A percentile compares a stretch with the other conserved stretches of the same genome.
phyloP scores from a whole-genome alignment of 805 yeast species.

The Teunomyces kruisii region DNA sequence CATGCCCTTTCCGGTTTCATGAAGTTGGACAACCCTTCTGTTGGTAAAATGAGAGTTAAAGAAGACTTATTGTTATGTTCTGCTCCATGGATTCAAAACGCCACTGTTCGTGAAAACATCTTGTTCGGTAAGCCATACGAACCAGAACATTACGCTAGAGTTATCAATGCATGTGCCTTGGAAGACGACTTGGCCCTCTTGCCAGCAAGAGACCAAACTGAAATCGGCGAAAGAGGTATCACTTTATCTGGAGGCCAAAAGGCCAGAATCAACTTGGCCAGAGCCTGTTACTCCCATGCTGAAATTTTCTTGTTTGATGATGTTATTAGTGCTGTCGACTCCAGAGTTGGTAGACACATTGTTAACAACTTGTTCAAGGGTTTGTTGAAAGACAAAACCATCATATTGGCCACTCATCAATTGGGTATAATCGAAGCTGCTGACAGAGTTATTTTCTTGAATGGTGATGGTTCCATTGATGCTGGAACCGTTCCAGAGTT shows the following conservation, averaged over 20 bases:
- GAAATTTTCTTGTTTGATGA: slow-evolving; percentile 40
- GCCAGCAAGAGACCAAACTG: slow-evolving; percentile 40
- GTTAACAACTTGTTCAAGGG: slow-evolving; percentile 34
- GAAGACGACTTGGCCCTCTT: slow-evolving; percentile 35
- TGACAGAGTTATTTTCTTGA: slow-evolving; percentile 37
- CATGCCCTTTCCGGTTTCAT: slow-evolving; percentile 41
- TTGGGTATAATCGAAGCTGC: slow-evolving; percentile 39
- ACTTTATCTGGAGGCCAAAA: slow-evolving; percentile 48
- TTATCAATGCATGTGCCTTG: slow-evolving; percentile 39
- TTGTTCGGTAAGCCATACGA: slow-evolving; percentile 37
- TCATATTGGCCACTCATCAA: slow-evolving; percentile 45
- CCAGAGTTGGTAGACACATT: slow-evolving; percentile 44
- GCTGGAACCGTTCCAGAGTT: slow-evolving; percentile 36
- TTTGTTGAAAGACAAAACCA: slow-evolving; percentile 32
- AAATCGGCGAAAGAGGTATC: slow-evolving; percentile 46
- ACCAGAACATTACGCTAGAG: slow-evolving; percentile 23
- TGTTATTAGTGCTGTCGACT: slow-evolving; percentile 45
- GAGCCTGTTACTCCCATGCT: slow-evolving; percentile 39
- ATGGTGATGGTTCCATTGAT: slow-evolving; percentile 43
- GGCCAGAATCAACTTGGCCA: slow-evolving; percentile 44
- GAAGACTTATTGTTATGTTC: slow-evolving; percentile 35
- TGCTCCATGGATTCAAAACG: slow-evolving; percentile 45
- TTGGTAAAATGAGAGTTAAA: slow-evolving; percentile 25
- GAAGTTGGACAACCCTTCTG: slow-evolving; percentile 27
- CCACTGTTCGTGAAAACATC: slow-evolving; percentile 41